Evolutionary conservation across 345 rosid genomes (phyloP), one percentile per base, ranked within the genome.

Genomic region (Kandelia obovata): DNA sequence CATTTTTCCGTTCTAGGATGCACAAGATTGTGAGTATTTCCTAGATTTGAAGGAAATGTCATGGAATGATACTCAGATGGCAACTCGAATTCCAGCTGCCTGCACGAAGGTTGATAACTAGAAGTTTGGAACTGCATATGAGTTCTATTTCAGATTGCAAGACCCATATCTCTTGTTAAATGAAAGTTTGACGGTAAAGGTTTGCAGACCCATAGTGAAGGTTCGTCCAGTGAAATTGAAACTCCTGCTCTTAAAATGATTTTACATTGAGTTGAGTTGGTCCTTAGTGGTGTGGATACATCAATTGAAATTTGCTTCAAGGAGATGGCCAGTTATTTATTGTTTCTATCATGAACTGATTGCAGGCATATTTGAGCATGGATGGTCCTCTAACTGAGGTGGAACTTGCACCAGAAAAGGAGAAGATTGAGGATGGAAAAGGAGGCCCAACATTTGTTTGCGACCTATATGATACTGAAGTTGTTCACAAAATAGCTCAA

Each of bases 401-500:
- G 59, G 59, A 56, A 25, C 59, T 56, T 23, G 17, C 23, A 56
- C 30, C 30, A 25, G 59, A 56, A 56, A 56, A 56, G 11, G 59
- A 56, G 30, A 56, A 56, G 59, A 56, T 56, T 27, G 28, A 56
- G 6, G 30, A 10, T 56, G 59, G 28, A 27, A 89, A 86, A 73
- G 88, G 47, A 62, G 79, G 82, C 57, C 91, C 85, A 20, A 66
- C 83, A 19, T 81, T 83, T 75, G 82, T 74, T 72, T 95, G 97
- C 68, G 71, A 79, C 26, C 89, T 88, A 28, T 89, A 78, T 62
- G 97, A 95, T 61, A 76, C 85, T 30, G 82, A 85, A 75, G 32
- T 85, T 39, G 96, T 80, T 75, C 86, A 76, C 78, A 91, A 84
- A 68, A 81, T 88, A 34, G 84, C 91, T 56, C 86, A 87, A 65